phyloP scores from a whole-genome alignment of 1,284 basidiomycete species.

The Ceratobasidium sp. region DNA sequence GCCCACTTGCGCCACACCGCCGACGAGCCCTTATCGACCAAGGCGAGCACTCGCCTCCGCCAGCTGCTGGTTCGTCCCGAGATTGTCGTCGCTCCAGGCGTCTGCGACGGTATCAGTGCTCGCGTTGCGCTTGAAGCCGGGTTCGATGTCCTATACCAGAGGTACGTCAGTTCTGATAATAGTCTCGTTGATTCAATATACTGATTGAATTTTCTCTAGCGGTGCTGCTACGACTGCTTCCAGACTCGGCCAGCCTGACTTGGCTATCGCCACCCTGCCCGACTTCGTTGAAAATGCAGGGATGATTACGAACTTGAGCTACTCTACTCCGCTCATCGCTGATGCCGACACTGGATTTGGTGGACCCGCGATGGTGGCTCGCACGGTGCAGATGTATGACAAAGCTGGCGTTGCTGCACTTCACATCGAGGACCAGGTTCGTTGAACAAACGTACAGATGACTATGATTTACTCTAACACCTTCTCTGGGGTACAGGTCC shows the following conservation, averaged over 20 bases:
- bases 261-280: constrained; percentile 82
- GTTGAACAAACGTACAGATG: not conserved
- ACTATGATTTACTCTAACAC: too few relatives aligned
- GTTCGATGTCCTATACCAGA: constrained; percentile 81
- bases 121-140: constrained; percentile 82
- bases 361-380: constrained; percentile 80
- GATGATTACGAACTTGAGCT: constrained; percentile 72
- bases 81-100: constrained; percentile 10
- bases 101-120: constrained; percentile 78
- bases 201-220: constrained; percentile 52
- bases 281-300: constrained; percentile 75
- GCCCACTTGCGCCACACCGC: constrained; percentile 20
- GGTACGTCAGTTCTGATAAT: constrained; percentile 52
- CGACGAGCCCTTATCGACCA: constrained; percentile 66
- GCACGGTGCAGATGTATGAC: constrained; percentile 79
- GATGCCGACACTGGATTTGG: constrained; percentile 89
- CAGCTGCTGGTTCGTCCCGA: constrained; percentile 80
- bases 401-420: constrained; percentile 79
- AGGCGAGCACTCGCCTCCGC: constrained; percentile 78
- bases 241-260: constrained; percentile 80
- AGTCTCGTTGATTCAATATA: not conserved
- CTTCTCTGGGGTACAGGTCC: constrained; percentile 66
- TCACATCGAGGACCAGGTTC: constrained; percentile 87
- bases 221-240: constrained; percentile 84
- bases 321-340: constrained; percentile 68